Evolutionary conservation across 768 basidiomycete genomes (phyloP), one percentile per base, ranked within the genome.

Genomic region (Saitozyma sp.): DNA sequence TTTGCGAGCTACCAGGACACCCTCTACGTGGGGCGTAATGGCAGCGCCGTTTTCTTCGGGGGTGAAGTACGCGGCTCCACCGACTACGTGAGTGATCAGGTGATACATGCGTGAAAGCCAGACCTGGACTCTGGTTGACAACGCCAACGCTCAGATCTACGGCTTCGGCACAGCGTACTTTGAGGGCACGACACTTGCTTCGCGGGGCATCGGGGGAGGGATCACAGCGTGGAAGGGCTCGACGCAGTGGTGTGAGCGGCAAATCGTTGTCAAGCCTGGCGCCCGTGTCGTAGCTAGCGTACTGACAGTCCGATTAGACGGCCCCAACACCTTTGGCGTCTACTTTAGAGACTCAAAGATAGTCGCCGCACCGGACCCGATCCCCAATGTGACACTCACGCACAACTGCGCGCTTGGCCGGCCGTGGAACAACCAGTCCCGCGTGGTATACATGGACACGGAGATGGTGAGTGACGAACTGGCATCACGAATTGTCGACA

Each of bases 1-100:
- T 86, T 86, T 65, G 81, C 84, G 0, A 86, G 85, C 67, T 87
- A 82, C 64, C 86, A 88, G 70, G 86, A 87, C 67, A 88, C 87
- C 0, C 86, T 85, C 84, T 87, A 85, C 68, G 85, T 86, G 0
- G 87, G 87, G 0, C 78, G 82, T 2, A 86, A 83, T 54, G 84
- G 81, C 5, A 85, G 83, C 73, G 86, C 86, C 0, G 87, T 85
- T 71, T 85, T 84, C 9, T 82, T 84, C 6, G 87, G 87, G 55
- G 86, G 86, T 61, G 83, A 85, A 14, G 82, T 89, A 29, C 86
- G 82, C 59, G 87, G 88, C 6, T 81, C 85, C 68, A 86, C 85
- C 0, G 87, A 89, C 67, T 88, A 86, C 29, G 51, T 69, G n/a
- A 50, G 57, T 58, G 37, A 13, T 29, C 2, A 52, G 13, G 11